phyloP scores from a whole-genome alignment of 2,329 filamentous ascomycete genomes.

The Xylaria sp. region DNA sequence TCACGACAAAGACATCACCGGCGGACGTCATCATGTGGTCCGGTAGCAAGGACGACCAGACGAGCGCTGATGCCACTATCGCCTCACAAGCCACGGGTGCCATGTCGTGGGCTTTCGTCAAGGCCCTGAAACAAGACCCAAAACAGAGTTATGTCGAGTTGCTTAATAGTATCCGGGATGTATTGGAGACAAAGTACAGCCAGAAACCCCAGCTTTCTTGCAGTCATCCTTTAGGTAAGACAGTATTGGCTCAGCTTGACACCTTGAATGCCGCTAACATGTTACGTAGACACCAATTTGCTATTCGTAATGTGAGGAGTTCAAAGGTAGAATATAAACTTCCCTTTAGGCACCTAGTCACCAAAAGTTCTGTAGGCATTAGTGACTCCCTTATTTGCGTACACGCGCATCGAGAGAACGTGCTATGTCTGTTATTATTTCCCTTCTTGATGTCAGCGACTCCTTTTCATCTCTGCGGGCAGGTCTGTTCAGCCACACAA shows the following conservation, averaged over 20 bases:
- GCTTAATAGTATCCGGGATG: conserved; percentile 94
- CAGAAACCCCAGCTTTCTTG: conserved; percentile 98
- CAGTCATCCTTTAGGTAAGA: conserved; percentile 93
- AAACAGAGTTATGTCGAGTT: conserved; percentile 98
- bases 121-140: conserved; percentile 91
- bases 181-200: conserved; percentile 85
- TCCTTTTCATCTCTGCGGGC: too few relatives aligned
- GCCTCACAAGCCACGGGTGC: conserved; percentile 91
- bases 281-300: conserved; percentile 66
- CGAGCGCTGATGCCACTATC: conserved; percentile 94
- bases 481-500: too few relatives aligned
- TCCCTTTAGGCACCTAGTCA: background rate
- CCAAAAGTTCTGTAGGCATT: background rate
- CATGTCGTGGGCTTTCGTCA: conserved; percentile 98
- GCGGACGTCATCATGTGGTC: conserved; percentile 99
- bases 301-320: conserved; percentile 68
- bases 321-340: background rate
- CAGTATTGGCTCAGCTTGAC: conserved; percentile 19
- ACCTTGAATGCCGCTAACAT: conserved; percentile 34
- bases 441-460: too few relatives aligned
- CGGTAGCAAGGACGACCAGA: conserved; percentile 96
- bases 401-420: too few relatives aligned
- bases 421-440: too few relatives aligned
- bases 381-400: too few relatives aligned
- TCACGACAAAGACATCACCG: conserved; percentile 90